Base-by-base conservation (phyloP, 75 land plant species). In the Gnetum montanum region DNA sequence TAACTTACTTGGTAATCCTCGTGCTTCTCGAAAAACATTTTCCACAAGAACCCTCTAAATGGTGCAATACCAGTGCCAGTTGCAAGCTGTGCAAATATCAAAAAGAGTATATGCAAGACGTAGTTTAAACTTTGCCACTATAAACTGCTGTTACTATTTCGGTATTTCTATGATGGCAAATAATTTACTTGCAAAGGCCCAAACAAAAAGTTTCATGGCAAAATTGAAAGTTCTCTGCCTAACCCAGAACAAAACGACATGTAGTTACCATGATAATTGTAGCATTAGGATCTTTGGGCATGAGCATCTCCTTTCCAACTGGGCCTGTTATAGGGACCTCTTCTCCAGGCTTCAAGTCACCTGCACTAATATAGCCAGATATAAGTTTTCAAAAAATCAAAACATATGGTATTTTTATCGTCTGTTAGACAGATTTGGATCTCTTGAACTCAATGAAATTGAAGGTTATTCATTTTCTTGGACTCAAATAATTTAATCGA, bases 11-110 rank as follows among this genome's bases (percentile, higher is more conserved):
- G 76, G 78, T 92, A 92, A 60, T 88, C 86, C 0, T 82, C 81
- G 61, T 88, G 80, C 60, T 88, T 80, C 69, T 95, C 99, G 61
- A 95, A 86, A 64, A 95, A 90, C 99, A 95, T 95, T 58, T 95
- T 87, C 89, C 97, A 81, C 61, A 95, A 70, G 68, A 70, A 95
- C 22, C 75, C 70, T 7, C 99, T 57, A 80, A 86, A 95, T 33
- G 99, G 99, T 54, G 99, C 99, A 74, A 95, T 84, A 41, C 99
- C 99, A 51, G 99, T 95, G 45, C 99, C 99, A 28, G 99, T 95
- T 7, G 61, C 97, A 74, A 91, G 93, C 97, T 91, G 67, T 54
- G n/a, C n/a, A n/a, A n/a, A n/a, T 40, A 38, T 1, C 34, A 41
- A 64, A 50, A 8, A 25, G 6, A 36, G 13, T 30, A 31, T 18